phyloP scores from a whole-genome alignment of 345 rosid species.

The Erysimum cheiranthoides region DNA sequence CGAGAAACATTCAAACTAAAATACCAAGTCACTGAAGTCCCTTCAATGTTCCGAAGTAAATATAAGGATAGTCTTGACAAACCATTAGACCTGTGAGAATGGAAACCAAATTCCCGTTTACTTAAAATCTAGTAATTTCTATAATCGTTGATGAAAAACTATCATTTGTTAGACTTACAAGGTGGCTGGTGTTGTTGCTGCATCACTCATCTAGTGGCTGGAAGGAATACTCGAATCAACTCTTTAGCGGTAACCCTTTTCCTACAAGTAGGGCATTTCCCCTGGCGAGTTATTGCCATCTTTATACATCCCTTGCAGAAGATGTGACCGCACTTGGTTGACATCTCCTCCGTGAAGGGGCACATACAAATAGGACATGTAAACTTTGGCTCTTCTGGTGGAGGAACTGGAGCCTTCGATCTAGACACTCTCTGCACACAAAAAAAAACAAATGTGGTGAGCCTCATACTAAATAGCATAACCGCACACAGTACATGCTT shows the following conservation, averaged over 20 bases:
- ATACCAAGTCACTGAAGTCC: conserved; percentile 30
- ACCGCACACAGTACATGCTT: not conserved
- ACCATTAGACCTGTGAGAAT: conserved; percentile 36
- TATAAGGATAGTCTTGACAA: conserved; percentile 20
- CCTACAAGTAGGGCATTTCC: conserved; percentile 94
- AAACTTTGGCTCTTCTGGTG: conserved; percentile 83
- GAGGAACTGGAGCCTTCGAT: conserved; percentile 50
- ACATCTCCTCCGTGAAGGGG: conserved; percentile 75
- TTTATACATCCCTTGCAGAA: conserved; percentile 88
- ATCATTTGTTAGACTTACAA: conserved; percentile 36
- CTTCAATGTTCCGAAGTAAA: conserved; percentile 32
- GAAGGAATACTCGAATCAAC: conserved; percentile 94
- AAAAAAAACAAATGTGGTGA: not conserved
- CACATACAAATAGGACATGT: conserved; percentile 94
- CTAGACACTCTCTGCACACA: conserved; percentile 28
- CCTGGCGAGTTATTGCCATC: conserved; percentile 67
- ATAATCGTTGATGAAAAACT: not conserved
- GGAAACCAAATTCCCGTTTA: not conserved
- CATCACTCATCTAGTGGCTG: conserved; percentile 60
- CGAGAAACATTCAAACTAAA: conserved; percentile 25
- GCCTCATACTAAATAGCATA: conserved; percentile 3
- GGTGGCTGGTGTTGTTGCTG: conserved; percentile 27
- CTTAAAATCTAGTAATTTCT: conserved; percentile 1
- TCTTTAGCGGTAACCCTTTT: conserved; percentile 70
- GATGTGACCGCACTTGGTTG: conserved; percentile 97